These are phyloP conservation scores for Fusarium floridanum DNA, from an alignment of 2,329 filamentous ascomycete genomes.

Conservation along the genomic window DNA sequence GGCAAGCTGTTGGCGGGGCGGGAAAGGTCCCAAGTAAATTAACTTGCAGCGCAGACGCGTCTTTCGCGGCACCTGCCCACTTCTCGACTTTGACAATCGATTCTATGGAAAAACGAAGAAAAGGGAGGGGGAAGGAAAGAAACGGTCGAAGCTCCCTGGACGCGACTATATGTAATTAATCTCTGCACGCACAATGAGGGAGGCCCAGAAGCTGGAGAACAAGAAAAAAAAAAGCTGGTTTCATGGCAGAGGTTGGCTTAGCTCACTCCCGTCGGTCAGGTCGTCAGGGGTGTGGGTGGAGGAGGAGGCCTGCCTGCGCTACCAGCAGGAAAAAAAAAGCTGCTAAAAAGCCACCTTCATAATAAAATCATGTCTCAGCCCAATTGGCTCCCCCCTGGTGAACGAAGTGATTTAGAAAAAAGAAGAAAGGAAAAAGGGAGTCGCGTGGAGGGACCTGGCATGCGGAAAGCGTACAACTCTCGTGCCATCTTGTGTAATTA, in stretches of 20 bases:
- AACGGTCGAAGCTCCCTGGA: neutral
- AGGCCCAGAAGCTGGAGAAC: slow-evolving; percentile 1
- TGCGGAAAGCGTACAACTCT: neutral
- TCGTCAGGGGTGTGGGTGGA: slow-evolving; percentile 35
- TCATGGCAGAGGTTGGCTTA: slow-evolving; percentile 24
- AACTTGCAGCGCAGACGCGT: slow-evolving; percentile 34
- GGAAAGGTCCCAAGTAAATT: slow-evolving; percentile 40
- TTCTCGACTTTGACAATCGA: slow-evolving; percentile 1
- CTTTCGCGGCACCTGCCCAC: slow-evolving; percentile 14
- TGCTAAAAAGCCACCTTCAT: slow-evolving; percentile 32
- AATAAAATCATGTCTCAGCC: slow-evolving; percentile 51
- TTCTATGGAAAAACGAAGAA: slow-evolving; percentile 17
- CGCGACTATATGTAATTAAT: slow-evolving; percentile 39
- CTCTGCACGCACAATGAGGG: neutral
- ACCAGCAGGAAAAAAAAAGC: slow-evolving; percentile 29
- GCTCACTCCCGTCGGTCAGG: slow-evolving; percentile 23
- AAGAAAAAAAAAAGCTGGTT: slow-evolving; percentile 35
- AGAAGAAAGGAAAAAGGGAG: slow-evolving; percentile 1
- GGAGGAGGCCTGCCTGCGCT: slow-evolving; percentile 17
- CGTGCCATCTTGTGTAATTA: neutral
- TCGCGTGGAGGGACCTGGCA: neutral
- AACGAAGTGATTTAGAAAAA: neutral
- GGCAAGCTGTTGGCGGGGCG: slow-evolving; percentile 26
- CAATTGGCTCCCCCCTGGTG: slow-evolving; percentile 10
- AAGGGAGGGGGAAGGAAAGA: neutral